Conservation (phyloP, 768 basidiomycete species). For the Pulveroboletus ravenelii region DNA sequence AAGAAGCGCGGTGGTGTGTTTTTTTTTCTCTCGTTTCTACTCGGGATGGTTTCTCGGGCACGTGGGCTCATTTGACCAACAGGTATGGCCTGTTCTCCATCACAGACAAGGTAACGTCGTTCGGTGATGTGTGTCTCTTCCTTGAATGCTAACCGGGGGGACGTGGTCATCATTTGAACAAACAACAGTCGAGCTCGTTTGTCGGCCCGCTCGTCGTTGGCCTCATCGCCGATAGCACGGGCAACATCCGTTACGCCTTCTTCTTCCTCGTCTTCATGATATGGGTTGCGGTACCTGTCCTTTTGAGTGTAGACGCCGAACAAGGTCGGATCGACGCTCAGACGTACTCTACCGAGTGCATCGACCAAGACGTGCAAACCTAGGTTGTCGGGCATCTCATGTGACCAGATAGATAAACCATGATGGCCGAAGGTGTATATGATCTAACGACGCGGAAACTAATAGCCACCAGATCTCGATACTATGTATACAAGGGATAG, state of each 20-base stretch:
- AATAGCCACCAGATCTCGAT: neutral
- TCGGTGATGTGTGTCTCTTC: neutral
- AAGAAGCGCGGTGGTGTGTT: conserved; percentile 83
- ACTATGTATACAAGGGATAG: neutral
- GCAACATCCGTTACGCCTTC: conserved; percentile 89
- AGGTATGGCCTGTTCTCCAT: conserved; percentile 81
- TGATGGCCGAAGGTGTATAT: neutral
- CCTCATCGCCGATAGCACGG: conserved; percentile 80
- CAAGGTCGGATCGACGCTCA: conserved; percentile 53
- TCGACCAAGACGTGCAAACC: neutral
- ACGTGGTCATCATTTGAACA: no score
- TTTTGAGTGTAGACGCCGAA: conserved; percentile 66
- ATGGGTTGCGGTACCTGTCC: conserved; percentile 72
- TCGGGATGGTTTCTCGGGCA: neutral
- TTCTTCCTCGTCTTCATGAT: conserved; percentile 84
- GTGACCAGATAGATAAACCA: neutral
- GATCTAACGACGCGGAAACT: neutral
- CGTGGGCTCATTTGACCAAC: neutral
- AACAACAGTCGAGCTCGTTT: conserved; percentile 77
- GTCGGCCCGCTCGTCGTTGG: conserved; percentile 88
- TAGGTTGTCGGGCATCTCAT: neutral
- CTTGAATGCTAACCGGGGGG: neutral
- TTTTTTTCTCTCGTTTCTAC: no score
- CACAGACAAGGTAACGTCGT: conserved; percentile 68
- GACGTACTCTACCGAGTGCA: conserved; percentile 22